These are phyloP conservation scores for Lojkania enalia DNA, from an alignment of 2,329 filamentous ascomycete genomes.

Conservation along the genomic window DNA sequence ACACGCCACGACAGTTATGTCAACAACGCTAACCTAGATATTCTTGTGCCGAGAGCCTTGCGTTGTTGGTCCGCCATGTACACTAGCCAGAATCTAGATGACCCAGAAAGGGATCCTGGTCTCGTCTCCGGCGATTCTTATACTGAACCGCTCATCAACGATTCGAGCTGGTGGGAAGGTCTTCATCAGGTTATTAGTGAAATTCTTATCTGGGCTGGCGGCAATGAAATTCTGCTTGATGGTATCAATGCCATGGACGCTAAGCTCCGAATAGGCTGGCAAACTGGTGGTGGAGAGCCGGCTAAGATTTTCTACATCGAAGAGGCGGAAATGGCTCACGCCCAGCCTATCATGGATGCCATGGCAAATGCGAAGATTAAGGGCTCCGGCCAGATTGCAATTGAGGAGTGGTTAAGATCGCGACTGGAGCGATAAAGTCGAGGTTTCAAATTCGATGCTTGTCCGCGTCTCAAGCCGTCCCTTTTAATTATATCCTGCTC, in stretches of 20 bases:
- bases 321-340: conserved; percentile 19
- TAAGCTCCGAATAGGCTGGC: conserved; percentile 24
- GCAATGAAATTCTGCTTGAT: conserved; percentile 8
- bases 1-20: conserved; percentile 6
- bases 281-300: conserved; percentile 17
- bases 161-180: conserved; percentile 6
- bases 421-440: too few species aligned
- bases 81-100: neutral
- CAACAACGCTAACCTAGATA: conserved; percentile 8
- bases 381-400: conserved; percentile 2
- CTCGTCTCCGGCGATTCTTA: conserved; percentile 8
- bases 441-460: too few species aligned
- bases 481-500: too few species aligned
- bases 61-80: conserved; percentile 11
- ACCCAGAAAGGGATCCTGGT: conserved; percentile 9
- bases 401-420: conserved; percentile 13
- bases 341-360: conserved; percentile 23
- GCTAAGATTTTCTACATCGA: conserved; percentile 15
- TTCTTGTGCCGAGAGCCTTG: neutral
- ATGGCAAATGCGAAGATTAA: conserved; percentile 11
- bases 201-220: conserved; percentile 7
- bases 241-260: conserved; percentile 3
- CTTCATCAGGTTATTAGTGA: conserved; percentile 5
- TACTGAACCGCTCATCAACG: conserved; percentile 3
- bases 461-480: too few species aligned